phyloP scores from a whole-genome alignment of 345 rosid genomes.

The Camelina sativa region DNA sequence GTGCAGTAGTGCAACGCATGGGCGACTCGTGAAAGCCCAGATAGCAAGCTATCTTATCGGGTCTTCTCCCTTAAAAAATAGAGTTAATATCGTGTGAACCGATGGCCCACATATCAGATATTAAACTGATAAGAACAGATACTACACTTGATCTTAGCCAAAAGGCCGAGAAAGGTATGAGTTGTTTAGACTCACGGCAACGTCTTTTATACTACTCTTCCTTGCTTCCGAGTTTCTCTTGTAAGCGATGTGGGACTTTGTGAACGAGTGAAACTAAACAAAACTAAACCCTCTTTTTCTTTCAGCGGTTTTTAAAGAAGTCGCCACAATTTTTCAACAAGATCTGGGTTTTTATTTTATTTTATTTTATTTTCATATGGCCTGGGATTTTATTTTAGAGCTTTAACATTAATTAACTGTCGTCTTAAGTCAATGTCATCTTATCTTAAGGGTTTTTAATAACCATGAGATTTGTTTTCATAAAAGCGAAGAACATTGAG shows the following conservation, averaged over 20 bases:
- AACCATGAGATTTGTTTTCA: too few species aligned
- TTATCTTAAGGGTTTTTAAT: too few species aligned
- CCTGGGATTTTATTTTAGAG: too few species aligned
- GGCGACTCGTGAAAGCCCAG: not conserved
- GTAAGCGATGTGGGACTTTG: conserved; percentile 6
- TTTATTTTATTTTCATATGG: too few species aligned
- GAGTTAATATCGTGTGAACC: conserved; percentile 17
- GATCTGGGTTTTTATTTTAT: too few species aligned
- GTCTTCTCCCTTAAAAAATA: not conserved
- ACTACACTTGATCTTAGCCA: conserved; percentile 77
- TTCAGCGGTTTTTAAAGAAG: not conserved
- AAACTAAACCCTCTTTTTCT: not conserved
- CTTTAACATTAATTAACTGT: too few species aligned
- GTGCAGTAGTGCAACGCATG: conserved; percentile 19
- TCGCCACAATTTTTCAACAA: too few species aligned
- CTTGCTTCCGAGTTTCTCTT: not conserved
- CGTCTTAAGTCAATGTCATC: too few species aligned
- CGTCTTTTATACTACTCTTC: not conserved
- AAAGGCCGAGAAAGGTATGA: conserved; percentile 73
- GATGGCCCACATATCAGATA: conserved; percentile 22
- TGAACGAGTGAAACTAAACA: not conserved
- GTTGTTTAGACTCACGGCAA: fast-evolving
- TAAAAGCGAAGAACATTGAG: too few species aligned
- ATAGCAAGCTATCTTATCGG: conserved; percentile 5
- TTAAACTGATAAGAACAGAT: conserved; percentile 59